Conservation (phyloP, 192 early-diverging fungal genomes). For the Pilaira anomala region DNA sequence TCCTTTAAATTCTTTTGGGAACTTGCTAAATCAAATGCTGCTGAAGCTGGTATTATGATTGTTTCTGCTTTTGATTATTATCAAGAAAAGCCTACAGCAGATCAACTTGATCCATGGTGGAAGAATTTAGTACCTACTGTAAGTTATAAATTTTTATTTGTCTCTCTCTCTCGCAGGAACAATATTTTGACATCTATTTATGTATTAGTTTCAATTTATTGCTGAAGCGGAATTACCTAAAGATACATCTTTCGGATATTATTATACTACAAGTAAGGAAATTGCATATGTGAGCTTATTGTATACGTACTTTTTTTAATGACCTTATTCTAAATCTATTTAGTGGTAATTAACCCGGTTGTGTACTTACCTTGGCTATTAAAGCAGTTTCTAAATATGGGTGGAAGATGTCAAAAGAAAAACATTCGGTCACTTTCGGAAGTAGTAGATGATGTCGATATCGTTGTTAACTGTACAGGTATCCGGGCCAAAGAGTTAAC, state of each 20-base stretch:
- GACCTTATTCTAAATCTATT: too few species aligned
- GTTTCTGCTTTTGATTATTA: slow-evolving; percentile 36
- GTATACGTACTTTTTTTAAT: too few species aligned
- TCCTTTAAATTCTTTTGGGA: slow-evolving; percentile 45
- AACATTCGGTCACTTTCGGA: slow-evolving; percentile 45
- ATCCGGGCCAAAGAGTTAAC: slow-evolving; percentile 57
- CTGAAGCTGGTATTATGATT: slow-evolving; percentile 43
- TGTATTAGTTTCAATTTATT: slow-evolving; percentile 13
- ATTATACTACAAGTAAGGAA: slow-evolving; percentile 39
- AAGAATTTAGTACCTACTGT: slow-evolving; percentile 45
- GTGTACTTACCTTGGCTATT: slow-evolving; percentile 66
- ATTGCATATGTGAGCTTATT: background rate
- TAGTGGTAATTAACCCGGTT: slow-evolving; percentile 59
- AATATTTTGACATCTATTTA: background rate
- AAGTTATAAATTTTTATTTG: slow-evolving; percentile 10
- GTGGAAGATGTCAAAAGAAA: slow-evolving; percentile 46
- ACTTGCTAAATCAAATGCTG: slow-evolving; percentile 29
- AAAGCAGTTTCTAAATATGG: slow-evolving; percentile 46
- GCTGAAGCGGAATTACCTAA: slow-evolving; percentile 17
- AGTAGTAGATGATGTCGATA: slow-evolving; percentile 37
- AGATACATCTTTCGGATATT: slow-evolving; percentile 25
- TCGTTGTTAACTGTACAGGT: slow-evolving; percentile 80
- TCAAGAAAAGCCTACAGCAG: slow-evolving; percentile 23
- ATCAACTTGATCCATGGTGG: slow-evolving; percentile 40
- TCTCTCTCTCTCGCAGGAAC: too few species aligned